These are phyloP conservation scores for Thalassiosira livingstoniorum DNA, from an alignment of 352 stramenopile species.

Conservation along the genomic window DNA sequence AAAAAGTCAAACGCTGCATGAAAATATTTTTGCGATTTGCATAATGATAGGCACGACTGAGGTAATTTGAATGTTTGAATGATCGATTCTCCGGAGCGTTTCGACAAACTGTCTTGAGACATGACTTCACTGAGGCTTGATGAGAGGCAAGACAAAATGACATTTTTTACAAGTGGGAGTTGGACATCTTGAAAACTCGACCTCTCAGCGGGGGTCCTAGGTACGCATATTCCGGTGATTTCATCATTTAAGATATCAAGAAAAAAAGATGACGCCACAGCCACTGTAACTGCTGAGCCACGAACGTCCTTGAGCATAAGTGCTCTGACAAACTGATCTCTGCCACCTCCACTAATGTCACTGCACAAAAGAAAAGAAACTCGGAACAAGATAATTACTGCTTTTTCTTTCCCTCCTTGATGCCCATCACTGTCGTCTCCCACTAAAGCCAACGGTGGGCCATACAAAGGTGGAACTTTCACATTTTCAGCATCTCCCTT, in stretches of 20 bases:
- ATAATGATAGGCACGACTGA: constrained; percentile 42
- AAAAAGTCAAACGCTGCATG: constrained; percentile 51
- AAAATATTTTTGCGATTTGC: constrained; percentile 29
- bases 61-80: constrained; percentile 44
- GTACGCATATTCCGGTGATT: constrained; percentile 14
- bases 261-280: constrained; percentile 37
- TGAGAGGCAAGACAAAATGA: constrained; percentile 33
- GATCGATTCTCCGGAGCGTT: constrained; percentile 27
- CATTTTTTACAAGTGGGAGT: constrained; percentile 31
- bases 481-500: background rate
- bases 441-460: constrained; percentile 17
- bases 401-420: constrained; percentile 1
- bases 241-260: constrained; percentile 42
- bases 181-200: constrained; percentile 36
- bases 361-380: constrained; percentile 39
- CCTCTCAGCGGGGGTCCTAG: constrained; percentile 17
- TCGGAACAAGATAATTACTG: constrained; percentile 36
- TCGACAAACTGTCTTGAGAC: constrained; percentile 27
- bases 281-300: constrained; percentile 21
- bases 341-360: constrained; percentile 10
- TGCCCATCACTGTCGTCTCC: background rate
- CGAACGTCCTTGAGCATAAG: constrained; percentile 42
- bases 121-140: constrained; percentile 46
- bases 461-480: constrained; percentile 27
- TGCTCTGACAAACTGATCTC: constrained; percentile 27